Evolutionary conservation across 2,329 filamentous ascomycete species (phyloP).

Genomic region (Trichophyton schoenleinii): DNA sequence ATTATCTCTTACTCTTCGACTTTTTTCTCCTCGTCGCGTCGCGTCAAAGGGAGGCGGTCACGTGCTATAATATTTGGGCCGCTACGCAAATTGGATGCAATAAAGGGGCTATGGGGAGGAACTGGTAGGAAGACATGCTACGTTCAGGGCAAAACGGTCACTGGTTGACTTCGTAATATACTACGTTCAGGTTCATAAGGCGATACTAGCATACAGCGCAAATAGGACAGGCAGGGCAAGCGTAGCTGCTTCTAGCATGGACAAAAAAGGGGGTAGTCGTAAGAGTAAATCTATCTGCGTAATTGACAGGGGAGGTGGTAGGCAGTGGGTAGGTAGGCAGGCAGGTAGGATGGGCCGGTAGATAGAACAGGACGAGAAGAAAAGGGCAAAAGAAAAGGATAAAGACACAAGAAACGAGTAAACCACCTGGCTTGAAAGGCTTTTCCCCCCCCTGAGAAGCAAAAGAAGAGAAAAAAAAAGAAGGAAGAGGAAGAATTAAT

Average conservation of each 20-base stretch:
- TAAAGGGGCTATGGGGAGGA: neutral
- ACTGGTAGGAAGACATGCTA: too few species aligned
- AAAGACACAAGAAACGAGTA: neutral
- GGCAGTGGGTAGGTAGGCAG: neutral
- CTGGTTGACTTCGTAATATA: too few species aligned
- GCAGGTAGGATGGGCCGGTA: too few species aligned
- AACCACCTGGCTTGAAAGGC: neutral
- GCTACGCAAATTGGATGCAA: neutral
- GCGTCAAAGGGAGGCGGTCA: neutral
- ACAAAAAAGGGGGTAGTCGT: neutral
- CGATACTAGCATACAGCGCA: too few species aligned
- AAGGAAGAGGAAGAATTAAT: neutral
- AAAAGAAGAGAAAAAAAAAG: neutral
- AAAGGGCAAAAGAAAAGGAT: neutral
- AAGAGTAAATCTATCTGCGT: neutral
- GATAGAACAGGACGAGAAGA: too few species aligned
- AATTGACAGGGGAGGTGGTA: neutral
- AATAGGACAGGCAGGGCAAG: neutral
- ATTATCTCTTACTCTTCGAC: too few species aligned
- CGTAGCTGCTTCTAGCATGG: neutral
- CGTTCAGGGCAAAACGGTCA: too few species aligned
- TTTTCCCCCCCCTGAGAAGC: neutral
- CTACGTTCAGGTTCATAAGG: too few species aligned
- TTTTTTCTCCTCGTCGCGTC: neutral
- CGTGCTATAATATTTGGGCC: neutral